Evolutionary conservation across 257 asterid species (phyloP).

Genomic region (Nicotiana attenuata): DNA sequence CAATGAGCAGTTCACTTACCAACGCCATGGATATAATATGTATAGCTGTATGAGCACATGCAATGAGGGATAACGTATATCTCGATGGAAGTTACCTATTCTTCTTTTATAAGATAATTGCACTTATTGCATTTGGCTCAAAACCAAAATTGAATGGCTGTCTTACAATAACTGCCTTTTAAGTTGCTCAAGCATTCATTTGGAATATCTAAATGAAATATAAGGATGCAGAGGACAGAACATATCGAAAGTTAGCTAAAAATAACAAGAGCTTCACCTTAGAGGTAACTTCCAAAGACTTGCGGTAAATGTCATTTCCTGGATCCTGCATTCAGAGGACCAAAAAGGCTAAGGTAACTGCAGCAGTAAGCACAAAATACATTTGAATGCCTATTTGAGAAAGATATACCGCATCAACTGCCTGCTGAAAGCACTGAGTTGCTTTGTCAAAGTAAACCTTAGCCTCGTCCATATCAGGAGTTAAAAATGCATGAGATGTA

Average conservation of each 20-base stretch:
- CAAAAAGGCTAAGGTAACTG: background rate
- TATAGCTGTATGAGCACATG: background rate
- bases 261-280: constrained; percentile 41
- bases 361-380: background rate
- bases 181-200: background rate
- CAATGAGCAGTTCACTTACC: background rate
- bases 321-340: constrained; percentile 63
- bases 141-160: background rate
- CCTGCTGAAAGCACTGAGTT: constrained; percentile 54
- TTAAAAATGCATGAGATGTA: constrained; percentile 66
- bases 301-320: constrained; percentile 63
- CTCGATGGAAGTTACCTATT: background rate
- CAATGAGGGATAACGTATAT: background rate
- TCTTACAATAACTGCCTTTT: background rate
- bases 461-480: constrained; percentile 69
- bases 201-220: background rate
- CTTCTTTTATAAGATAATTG: background rate
- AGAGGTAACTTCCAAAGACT: constrained; percentile 69
- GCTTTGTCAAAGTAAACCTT: constrained; percentile 57
- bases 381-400: background rate
- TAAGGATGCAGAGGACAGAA: background rate
- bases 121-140: background rate
- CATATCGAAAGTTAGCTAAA: background rate
- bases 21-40: background rate
- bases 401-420: constrained; percentile 51